Base-by-base conservation (phyloP, 805 yeast species). In the Hanseniaspora meyeri region DNA sequence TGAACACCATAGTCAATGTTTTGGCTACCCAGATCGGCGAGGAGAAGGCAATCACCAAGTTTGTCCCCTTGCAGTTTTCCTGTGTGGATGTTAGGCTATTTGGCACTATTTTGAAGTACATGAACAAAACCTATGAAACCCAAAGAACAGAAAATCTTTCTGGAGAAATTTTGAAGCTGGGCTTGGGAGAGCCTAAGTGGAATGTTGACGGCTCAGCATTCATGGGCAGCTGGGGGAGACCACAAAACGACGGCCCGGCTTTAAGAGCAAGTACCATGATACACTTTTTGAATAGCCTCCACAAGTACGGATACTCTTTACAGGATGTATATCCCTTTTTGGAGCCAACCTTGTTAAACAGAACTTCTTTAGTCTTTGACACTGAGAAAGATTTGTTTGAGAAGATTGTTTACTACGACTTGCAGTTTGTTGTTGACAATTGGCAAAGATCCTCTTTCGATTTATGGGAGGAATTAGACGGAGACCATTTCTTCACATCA, bases 181-280 rank as follows among this genome's bases (percentile, higher is more conserved):
- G 87, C 1, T 72, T 90, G 36, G 97, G 97, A 1, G 97, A 91
- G 66, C 97, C 97, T 8, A 91, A 91, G 67, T 91, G 85, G 65
- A 66, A 76, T 65, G 80, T 82, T 6, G 78, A 87, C 65, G 82
- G 84, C 19, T 62, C 79, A 0, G 74, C 85, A 0, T 91, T 85
- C 63, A 66, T 67, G 7, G 82, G 72, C 1, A 66, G 72, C 37
- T 91, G 97, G 97, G 97, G 97, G 1, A 75, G 97, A 62, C 97
- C 97, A 0, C 97, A 91, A 69, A 77, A 88, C 59, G 97, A 91
- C 67, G 97, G 97, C 0, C 96, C 97, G 0, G 90, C 95, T 0
- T 73, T 91, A 57, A 76, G 97, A 62, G 76, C 82, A 9, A 75
- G 83, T 54, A 77, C 95, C 1, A 74, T 83, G 20, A 67, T 78